phyloP scores from a whole-genome alignment of 805 yeast species.

The Komagataella populi region DNA sequence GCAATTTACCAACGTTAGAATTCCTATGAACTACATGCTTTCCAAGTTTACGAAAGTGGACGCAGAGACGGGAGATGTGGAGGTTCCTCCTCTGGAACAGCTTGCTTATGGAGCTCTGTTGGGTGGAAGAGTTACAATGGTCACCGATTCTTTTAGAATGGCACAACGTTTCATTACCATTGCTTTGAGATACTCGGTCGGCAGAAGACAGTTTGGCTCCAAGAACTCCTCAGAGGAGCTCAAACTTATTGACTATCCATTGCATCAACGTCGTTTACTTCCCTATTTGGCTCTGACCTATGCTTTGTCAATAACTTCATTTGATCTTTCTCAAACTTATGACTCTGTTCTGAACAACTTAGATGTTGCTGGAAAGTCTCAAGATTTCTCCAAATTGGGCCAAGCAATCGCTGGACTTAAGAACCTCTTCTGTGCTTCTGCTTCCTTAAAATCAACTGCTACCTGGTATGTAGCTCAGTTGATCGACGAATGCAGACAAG shows the following conservation, averaged over 20 bases:
- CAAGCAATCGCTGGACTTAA: slow-evolving; percentile 50
- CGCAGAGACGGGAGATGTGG: slow-evolving; percentile 46
- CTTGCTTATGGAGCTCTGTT: slow-evolving; percentile 78
- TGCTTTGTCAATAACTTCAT: slow-evolving; percentile 61
- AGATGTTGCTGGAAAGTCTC: slow-evolving; percentile 36
- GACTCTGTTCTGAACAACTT: slow-evolving; percentile 34
- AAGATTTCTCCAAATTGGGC: slow-evolving; percentile 28
- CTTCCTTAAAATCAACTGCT: slow-evolving; percentile 76
- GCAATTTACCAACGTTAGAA: slow-evolving; percentile 71
- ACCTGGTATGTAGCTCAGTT: slow-evolving; percentile 76
- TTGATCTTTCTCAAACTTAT: slow-evolving; percentile 41
- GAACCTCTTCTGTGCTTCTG: slow-evolving; percentile 71
- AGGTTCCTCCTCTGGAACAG: slow-evolving; percentile 76
- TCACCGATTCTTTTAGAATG: slow-evolving; percentile 68
- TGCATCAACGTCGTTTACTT: slow-evolving; percentile 77
- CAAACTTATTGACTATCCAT: slow-evolving; percentile 73
- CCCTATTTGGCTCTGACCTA: slow-evolving; percentile 77
- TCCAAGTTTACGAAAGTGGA: slow-evolving; percentile 66
- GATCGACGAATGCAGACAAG: slow-evolving; percentile 83
- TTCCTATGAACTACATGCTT: slow-evolving; percentile 76
- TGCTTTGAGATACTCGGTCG: slow-evolving; percentile 81
- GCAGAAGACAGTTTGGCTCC: slow-evolving; percentile 71
- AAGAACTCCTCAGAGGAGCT: slow-evolving; percentile 38
- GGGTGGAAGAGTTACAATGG: slow-evolving; percentile 87
- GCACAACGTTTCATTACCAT: slow-evolving; percentile 71